phyloP scores from a whole-genome alignment of 805 yeast genomes.

The Lipomyces yamanashiensis region DNA sequence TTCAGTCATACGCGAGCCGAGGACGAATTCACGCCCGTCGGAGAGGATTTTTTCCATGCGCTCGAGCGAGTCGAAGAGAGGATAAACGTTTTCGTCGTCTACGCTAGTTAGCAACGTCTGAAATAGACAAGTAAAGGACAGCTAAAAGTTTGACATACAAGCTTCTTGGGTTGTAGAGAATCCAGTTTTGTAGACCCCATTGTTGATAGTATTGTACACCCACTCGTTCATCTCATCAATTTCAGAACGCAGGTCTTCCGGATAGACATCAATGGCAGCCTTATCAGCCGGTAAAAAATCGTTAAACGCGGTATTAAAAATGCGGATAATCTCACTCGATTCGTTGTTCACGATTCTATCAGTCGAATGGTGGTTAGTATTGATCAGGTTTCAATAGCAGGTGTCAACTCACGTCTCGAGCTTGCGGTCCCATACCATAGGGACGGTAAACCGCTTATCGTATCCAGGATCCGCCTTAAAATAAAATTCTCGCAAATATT shows the following conservation, averaged over 20 bases:
- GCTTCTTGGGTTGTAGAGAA: constrained; percentile 84
- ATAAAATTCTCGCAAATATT: constrained; percentile 71
- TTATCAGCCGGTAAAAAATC: constrained; percentile 47
- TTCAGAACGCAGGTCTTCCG: constrained; percentile 55
- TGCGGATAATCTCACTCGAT: constrained; percentile 80
- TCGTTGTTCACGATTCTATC: constrained; percentile 80
- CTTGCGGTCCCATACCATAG: constrained; percentile 89
- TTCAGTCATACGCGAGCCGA: constrained; percentile 76
- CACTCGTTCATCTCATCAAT: constrained; percentile 81
- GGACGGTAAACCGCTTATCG: constrained; percentile 85
- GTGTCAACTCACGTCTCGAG: constrained; percentile 52
- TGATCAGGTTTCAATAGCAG: neutral
- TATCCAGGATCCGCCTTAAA: constrained; percentile 75
- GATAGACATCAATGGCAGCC: constrained; percentile 65
- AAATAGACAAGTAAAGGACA: neutral
- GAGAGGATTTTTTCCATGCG: constrained; percentile 65
- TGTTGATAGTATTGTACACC: constrained; percentile 84
- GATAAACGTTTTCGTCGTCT: constrained; percentile 61
- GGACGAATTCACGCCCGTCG: constrained; percentile 51
- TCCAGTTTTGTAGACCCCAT: constrained; percentile 92
- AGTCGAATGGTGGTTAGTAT: neutral
- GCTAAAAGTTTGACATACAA: constrained; percentile 46
- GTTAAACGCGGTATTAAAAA: constrained; percentile 74
- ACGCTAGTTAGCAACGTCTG: constrained; percentile 42
- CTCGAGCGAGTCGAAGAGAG: constrained; percentile 69